Base-by-base conservation (phyloP, 78 protist species). In the Speleostelium caveatum region DNA sequence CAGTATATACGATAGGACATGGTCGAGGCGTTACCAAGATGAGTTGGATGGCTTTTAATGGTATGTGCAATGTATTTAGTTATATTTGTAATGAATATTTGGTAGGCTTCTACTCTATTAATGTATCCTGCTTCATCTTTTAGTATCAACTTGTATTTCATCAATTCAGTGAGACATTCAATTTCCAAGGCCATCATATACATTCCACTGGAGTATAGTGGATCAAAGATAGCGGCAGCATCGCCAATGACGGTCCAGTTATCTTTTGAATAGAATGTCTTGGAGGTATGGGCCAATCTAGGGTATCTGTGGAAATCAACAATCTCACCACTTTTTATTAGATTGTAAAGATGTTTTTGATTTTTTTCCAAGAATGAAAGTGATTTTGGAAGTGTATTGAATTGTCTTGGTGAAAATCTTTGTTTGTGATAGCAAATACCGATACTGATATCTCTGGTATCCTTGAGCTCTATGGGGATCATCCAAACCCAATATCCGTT, bases 251-350 rank as follows among this genome's bases (percentile, higher is more conserved):
- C 79, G 4, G 68, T 21, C 79, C 79, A 73, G 21, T 73, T 73
- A 36, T 73, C 79, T 35, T 51, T 49, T 1, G 79, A 73, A 32
- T 55, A 28, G 49, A 73, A 73, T 56, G 30, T 35, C 33, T 73
- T 73, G 1, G 51, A 32, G 1, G 79, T 73, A 22, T 73, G 79
- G 10, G 79, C 66, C 22, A 73, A 55, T 73, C 26, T 73, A 14
- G 79, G 79, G 66, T 60, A 73, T 55, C 79, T 49, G 30, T 73
- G 79, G 42, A 73, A 73, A 56, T 73, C 79, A 32, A 73, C 65
- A 73, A 73, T 26, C 10, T 73, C 79, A 55, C 79, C 79, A 73
- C 79, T 73, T 17, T 55, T 73, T 1, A 73, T 73, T 1, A 73
- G 24, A 56, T 73, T 55, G 33, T 73, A 73, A 1, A 73, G 65